A percentile compares a stretch with the other conserved stretches of the same genome.
Conservation (phyloP, 1,139 yeast genomes). For the Saccharomyces hybrid region DNA sequence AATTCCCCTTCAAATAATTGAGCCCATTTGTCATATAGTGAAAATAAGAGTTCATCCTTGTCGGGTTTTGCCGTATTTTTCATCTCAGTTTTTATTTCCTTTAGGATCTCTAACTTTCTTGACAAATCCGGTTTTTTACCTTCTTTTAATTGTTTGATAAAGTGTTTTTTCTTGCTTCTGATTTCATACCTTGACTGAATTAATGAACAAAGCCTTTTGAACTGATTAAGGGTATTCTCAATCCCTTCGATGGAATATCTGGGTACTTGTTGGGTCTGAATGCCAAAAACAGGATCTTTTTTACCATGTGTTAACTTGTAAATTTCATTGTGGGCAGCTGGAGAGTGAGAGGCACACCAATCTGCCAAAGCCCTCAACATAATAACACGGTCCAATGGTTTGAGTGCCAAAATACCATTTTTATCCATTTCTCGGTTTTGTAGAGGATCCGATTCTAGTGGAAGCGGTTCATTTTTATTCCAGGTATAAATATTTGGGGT, state of each 20-base stretch:
- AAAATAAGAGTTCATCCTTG: constrained; percentile 13
- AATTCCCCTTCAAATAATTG: constrained; percentile 26
- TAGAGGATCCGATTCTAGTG: constrained; percentile 29
- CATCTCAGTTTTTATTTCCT: constrained; percentile 19
- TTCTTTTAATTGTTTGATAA: constrained; percentile 24
- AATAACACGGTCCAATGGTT: constrained; percentile 42
- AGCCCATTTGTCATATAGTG: constrained; percentile 25
- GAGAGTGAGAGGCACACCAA: constrained; percentile 45
- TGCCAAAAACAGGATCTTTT: constrained; percentile 29
- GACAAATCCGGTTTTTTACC: constrained; percentile 26
- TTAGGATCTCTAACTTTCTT: constrained; percentile 19
- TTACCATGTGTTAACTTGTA: constrained; percentile 26
- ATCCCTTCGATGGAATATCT: constrained; percentile 27
- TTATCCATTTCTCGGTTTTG: constrained; percentile 37
- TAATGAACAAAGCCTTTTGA: constrained; percentile 22
- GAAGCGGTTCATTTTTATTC: constrained; percentile 17
- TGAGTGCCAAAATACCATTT: constrained; percentile 40
- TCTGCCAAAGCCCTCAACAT: constrained; percentile 41
- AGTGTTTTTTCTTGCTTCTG: constrained; percentile 27
- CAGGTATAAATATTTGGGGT: constrained; percentile 21
- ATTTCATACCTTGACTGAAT: constrained; percentile 25
- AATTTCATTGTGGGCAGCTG: constrained; percentile 37
- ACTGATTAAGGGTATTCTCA: constrained; percentile 19
- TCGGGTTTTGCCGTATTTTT: constrained; percentile 14
- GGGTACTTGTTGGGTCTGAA: constrained; percentile 29